Evolutionary conservation across 768 basidiomycete genomes (phyloP), one percentile per base, ranked within the genome.

Genomic region (Tulasnella sp.): DNA sequence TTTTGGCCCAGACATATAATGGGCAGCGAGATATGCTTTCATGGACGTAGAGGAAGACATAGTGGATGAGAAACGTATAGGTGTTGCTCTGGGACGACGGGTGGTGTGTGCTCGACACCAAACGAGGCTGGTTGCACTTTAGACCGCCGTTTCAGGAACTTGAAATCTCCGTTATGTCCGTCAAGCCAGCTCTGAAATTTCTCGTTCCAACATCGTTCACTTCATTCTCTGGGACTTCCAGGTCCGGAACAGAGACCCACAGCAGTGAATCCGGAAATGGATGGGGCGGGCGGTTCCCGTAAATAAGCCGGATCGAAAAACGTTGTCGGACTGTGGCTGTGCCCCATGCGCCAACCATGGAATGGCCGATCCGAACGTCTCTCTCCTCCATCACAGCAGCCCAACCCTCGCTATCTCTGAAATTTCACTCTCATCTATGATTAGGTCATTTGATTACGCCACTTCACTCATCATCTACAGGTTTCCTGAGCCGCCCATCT

Each of bases 1-100:
- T 82, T 98, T 99, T 0, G 94, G 90, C 0, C 97, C 97, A 6
- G 95, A 91, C 96, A 98, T 97, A 86, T 99, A 99, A 80, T 93
- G 94, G 80, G 91, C 89, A 0, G 94, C 94, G 23, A 96, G 88
- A 83, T 96, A 96, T 32, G 93, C 87, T 83, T 95, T 91, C 86
- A 96, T 88, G 5, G 80, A 79, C 11, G 75, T 18, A 18, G 15
- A 20, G 16, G 51, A 55, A 10, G 51, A 55, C 51, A 55, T 55
- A 20, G 16, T n/a, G 51, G 51, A 20, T 20, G 15, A 55, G 23
- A 18, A 55, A n/a, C 7, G 51, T n/a, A 6, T 55, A 5, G 51
- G 23, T 20, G 5, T 18, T 55, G 51, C 51, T n/a, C 23, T 55
- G 51, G n/a, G 51, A n/a, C 18, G 16, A 7, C 23, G 23, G 42